Evolutionary conservation across 805 yeast species (phyloP), one percentile per base, ranked within the genome.

Genomic region (Spathaspora sp.): DNA sequence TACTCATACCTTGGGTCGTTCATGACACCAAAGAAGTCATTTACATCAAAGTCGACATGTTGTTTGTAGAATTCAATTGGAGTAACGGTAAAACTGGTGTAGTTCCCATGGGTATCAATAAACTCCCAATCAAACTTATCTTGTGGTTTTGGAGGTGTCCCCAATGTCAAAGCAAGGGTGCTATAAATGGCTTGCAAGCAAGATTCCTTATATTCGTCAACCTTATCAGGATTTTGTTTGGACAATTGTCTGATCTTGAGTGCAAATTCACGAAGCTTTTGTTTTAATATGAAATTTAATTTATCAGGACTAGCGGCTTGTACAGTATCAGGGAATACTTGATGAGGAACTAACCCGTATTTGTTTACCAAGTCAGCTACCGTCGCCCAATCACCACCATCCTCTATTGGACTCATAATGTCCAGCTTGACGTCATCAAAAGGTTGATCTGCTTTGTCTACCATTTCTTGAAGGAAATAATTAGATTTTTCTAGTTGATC

Each of bases 311-410:
- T 73, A 42, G 82, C 80, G 26, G 82, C 74, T 49, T 80, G 80
- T 14, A 77, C 77, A 50, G 82, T 75, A 65, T 89, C 96, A 10
- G 93, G 92, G 69, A 79, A 90, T n/a, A 81, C 66, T 56, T 79
- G 81, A 61, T 85, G 76, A 39, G 97, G 97, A 49, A 89, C 87
- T 49, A 87, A 63, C 28, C 96, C 96, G 60, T 89, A 90, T 68
- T 89, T 90, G 55, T 83, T 82, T 47, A 89, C 79, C 52, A 90
- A 65, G 67, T 89, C 87, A 47, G 85, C 76, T 64, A 88, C 81
- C 94, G 89, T 86, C 57, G 86, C 85, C 77, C 87, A 89, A 68
- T 89, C 96, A 49, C 97, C 96, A 59, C 97, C 96, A 63, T 90
- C 96, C 52, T 79, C 66, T 44, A 84, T 82, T 20, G 96, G 96